These are phyloP conservation scores for Colletotrichum tropicale DNA, from an alignment of 2,329 filamentous ascomycete genomes.

Conservation along the genomic window DNA sequence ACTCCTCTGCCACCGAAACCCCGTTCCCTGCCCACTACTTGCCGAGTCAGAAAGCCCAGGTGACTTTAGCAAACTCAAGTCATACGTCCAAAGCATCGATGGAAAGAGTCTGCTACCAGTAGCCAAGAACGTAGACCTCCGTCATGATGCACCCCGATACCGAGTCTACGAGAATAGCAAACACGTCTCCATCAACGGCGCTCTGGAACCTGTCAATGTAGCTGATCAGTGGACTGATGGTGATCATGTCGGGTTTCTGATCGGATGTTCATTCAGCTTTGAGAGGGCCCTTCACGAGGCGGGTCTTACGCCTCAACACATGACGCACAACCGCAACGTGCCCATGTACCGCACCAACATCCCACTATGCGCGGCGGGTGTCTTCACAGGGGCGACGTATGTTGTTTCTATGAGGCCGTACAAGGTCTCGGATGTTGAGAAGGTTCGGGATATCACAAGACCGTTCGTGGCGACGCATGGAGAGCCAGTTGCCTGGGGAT, in stretches of 20 bases:
- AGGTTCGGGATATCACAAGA: conserved; percentile 59
- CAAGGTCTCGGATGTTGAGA: conserved; percentile 48
- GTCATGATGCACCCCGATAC: conserved; percentile 62
- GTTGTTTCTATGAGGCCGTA: conserved; percentile 71
- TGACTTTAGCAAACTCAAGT: conserved; percentile 40
- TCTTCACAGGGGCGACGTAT: conserved; percentile 58
- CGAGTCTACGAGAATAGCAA: conserved; percentile 59
- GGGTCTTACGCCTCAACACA: conserved; percentile 57
- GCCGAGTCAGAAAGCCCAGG: conserved; percentile 54
- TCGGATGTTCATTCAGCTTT: conserved; percentile 70
- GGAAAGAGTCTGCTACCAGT: conserved; percentile 26
- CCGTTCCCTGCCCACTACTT: conserved; percentile 66
- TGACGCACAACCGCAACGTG: conserved; percentile 52
- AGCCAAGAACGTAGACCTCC: conserved; percentile 54
- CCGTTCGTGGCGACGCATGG: conserved; percentile 63
- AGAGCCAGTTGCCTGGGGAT: conserved; percentile 69
- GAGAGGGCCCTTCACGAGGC: conserved; percentile 58
- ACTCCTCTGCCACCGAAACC: conserved; percentile 63
- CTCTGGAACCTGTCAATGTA: conserved; percentile 41
- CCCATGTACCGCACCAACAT: conserved; percentile 66
- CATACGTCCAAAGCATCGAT: conserved; percentile 27
- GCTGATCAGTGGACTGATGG: conserved; percentile 52
- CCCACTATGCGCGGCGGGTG: conserved; percentile 60
- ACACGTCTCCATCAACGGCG: conserved; percentile 30
- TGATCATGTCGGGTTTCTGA: conserved; percentile 65